Evolutionary conservation across 2,329 filamentous ascomycete species (phyloP), one percentile per base, ranked within the genome.

Genomic region (Plenodomus lindquistii): DNA sequence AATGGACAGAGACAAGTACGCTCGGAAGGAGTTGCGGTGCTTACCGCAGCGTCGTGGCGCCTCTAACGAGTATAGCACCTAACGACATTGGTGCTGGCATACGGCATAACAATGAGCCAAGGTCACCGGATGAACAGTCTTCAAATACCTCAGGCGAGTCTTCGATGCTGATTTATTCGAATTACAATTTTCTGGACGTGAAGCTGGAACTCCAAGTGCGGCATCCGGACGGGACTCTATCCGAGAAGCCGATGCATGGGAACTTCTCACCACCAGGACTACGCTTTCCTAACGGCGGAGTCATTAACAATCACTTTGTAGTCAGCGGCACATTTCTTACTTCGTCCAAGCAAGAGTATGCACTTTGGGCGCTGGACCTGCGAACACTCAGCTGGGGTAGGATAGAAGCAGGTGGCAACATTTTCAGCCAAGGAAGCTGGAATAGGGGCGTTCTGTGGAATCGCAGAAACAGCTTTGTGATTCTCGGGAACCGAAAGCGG

Each of bases 151-250:
- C 42, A 67, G 74, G 71, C 17, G 82, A 81, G 15, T 79, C 81
- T 6, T 79, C 84, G 2, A 97, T 97, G 91, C 81, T 99, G 54
- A 95, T 99, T 38, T 99, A 99, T 72, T 97, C 93, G 19, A 99
- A 99, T 70, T 99, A 99, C 74, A 97, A 99, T 73, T 99, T 99
- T 66, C 73, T 99, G 46, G 93, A 99, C 63, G 94, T 99, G 58
- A 97, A 96, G 70, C 78, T 99, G 19, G 94, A 99, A 72, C 78
- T 99, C 31, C 94, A 97, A 72, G 85, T 99, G 40, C 85, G 94
- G 43, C 80, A 88, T 8, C 84, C 90, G 1, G 92, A 97, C 69
- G 93, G 94, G 22, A 85, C 85, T 0, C 76, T 99, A 44, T 83
- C 85, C 1, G 94, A 99, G 71, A 92, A 89, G 73, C 84, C 88